These are phyloP conservation scores for Lotmaria passim DNA, from an alignment of 208 protist genomes.

Conservation along the genomic window DNA sequence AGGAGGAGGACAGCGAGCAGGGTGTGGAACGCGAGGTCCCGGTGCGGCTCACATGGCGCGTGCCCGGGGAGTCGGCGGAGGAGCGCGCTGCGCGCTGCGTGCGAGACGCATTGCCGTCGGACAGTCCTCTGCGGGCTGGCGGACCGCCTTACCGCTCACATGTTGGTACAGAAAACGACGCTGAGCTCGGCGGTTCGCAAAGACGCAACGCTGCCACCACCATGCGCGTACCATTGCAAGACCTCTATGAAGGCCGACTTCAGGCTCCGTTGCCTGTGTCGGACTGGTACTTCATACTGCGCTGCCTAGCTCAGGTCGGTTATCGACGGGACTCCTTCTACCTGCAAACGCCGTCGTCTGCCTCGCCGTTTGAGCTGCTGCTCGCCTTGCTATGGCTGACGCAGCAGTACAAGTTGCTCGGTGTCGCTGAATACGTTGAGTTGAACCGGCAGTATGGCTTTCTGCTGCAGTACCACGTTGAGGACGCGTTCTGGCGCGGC, in stretches of 20 bases:
- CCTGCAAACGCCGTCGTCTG: conserved; percentile 54
- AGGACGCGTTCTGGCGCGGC: conserved; percentile 7
- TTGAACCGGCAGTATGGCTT: conserved; percentile 57
- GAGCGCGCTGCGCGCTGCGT: conserved; percentile 18
- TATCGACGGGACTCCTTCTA: conserved; percentile 74
- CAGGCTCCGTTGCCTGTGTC: conserved; percentile 32
- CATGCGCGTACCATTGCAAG: background rate
- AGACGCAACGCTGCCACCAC: background rate
- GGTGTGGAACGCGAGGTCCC: conserved; percentile 13
- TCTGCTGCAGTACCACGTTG: conserved; percentile 45
- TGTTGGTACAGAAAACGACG: background rate
- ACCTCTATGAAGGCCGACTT: conserved; percentile 19
- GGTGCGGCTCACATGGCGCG: conserved; percentile 26
- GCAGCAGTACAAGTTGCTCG: conserved; percentile 63
- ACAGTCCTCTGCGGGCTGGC: conserved; percentile 14
- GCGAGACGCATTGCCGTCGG: conserved; percentile 19
- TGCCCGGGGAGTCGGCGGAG: conserved; percentile 20
- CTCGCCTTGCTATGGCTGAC: conserved; percentile 84
- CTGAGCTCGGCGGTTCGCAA: background rate
- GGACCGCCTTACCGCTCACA: background rate
- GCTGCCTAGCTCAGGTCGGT: conserved; percentile 58
- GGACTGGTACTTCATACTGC: conserved; percentile 62
- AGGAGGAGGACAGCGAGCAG: background rate
- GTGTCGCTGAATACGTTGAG: conserved; percentile 72
- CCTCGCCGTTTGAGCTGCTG: conserved; percentile 64